Evolutionary conservation across 2,329 filamentous ascomycete genomes (phyloP).

Genomic region (Trichoderma oligosporum): DNA sequence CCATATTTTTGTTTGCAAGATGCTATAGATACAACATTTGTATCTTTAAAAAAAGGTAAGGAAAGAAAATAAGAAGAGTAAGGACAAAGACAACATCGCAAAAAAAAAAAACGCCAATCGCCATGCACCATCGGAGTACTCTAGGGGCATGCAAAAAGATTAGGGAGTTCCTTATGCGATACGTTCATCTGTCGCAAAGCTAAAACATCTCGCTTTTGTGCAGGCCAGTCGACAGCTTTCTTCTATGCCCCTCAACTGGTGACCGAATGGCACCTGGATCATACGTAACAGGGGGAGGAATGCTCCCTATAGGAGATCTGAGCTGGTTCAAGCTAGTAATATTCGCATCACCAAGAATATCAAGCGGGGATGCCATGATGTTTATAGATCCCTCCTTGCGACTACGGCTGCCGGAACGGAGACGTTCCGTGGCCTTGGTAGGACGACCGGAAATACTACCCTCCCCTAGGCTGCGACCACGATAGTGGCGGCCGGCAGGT

Average conservation of each 20-base stretch:
- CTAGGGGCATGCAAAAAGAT: background rate
- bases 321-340: slow-evolving; percentile 30
- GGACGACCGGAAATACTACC: slow-evolving; percentile 52
- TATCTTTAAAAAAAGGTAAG: background rate
- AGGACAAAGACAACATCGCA: background rate
- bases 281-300: slow-evolving; percentile 37
- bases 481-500: slow-evolving; percentile 47
- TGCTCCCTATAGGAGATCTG: slow-evolving; percentile 28
- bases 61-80: background rate
- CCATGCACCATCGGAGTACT: background rate
- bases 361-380: slow-evolving; percentile 29
- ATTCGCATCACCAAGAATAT: slow-evolving; percentile 43
- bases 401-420: slow-evolving; percentile 57
- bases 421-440: slow-evolving; percentile 56
- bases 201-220: slow-evolving; percentile 56
- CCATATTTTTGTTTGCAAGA: background rate
- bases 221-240: slow-evolving; percentile 48
- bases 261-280: slow-evolving; percentile 37
- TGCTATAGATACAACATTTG: background rate
- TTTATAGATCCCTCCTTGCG: slow-evolving; percentile 39
- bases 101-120: background rate
- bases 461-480: slow-evolving; percentile 54
- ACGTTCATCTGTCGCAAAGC: slow-evolving; percentile 10
- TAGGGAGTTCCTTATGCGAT: background rate
- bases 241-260: slow-evolving; percentile 33